Base-by-base conservation (phyloP, 192 early-diverging fungal genomes). In the Linderina pennispora region DNA sequence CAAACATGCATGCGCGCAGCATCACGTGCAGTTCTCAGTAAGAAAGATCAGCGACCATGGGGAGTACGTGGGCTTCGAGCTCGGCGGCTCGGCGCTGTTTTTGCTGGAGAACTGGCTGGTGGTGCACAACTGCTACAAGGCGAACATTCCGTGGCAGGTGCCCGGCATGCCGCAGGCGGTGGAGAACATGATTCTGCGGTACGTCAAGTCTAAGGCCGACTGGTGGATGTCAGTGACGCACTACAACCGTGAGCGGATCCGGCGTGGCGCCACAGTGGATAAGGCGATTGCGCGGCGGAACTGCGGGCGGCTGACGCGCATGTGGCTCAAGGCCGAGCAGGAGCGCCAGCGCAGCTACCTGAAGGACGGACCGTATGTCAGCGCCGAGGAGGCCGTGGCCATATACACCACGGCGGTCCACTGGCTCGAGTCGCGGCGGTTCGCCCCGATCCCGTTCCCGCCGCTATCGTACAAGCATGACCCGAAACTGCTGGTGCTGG, bases 391-490 rank as follows among this genome's bases (percentile, higher is more conserved):
- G 53, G 97, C 91, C 31, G 94, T 99, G 35, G 93, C 94, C 24
- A 97, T 99, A 43, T 97, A 97, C 53, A 92, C 92, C 2, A 86
- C 92, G 2, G 94, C 92, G 10, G 97, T 97, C 23, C 94, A 99
- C 57, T 99, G 92, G 92, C 72, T 99, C 16, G 97, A 97, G 74
- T 88, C 88, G 34, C 81, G 97, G n/a, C 91, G 89, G 55, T 97
- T 99, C 54, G 87, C 91, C 44, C 97, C 97, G 11, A 99, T 99
- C 48, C 94, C 94, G 17, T 99, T 99, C 77, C 97, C 97, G 24
- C 97, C 97, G 20, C 77, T 99, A 37, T 94, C 91, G n/a, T 99
- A 99, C 75, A 99, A 99, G 75, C 97, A 99, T 60, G 97, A 99
- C 49, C 93, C 94, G n/a, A 99, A 99, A 65, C 76, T 99, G 25